Conservation (phyloP, 345 rosid genomes). For the Anacardium occidentale region DNA sequence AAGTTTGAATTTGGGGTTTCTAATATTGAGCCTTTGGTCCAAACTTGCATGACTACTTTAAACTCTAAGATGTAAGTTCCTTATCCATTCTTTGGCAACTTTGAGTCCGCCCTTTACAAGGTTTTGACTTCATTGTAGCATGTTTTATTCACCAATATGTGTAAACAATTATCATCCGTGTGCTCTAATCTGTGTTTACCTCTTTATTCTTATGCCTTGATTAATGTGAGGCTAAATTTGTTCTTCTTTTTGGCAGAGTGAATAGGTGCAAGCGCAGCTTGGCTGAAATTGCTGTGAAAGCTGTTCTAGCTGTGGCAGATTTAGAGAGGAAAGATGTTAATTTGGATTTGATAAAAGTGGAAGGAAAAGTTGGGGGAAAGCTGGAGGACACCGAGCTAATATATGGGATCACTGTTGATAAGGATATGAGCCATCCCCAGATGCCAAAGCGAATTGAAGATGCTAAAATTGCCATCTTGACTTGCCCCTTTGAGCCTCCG, state of each 20-base stretch:
- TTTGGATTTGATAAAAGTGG: conserved; percentile 90
- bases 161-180: too few species aligned
- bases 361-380: conserved; percentile 94
- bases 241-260: conserved; percentile 54
- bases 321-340: conserved; percentile 91
- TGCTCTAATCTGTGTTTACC: background rate
- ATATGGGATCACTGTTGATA: conserved; percentile 82
- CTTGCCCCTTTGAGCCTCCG: conserved; percentile 98
- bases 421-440: conserved; percentile 98
- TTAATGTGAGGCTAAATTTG: background rate
- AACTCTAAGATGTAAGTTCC: conserved; percentile 77
- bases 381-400: conserved; percentile 86
- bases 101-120: background rate
- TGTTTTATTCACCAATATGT: background rate
- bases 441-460: conserved; percentile 92
- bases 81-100: background rate
- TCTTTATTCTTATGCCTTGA: background rate
- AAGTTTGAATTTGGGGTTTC: conserved; percentile 64
- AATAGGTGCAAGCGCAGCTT: conserved; percentile 82
- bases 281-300: conserved; percentile 97
- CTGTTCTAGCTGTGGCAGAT: conserved; percentile 96
- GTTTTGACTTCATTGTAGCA: background rate
- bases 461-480: conserved; percentile 94
- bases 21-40: conserved; percentile 74
- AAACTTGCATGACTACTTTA: conserved; percentile 93